Conservation (phyloP, 2,329 filamentous ascomycete genomes). For the Neocatenulostroma microsporum region DNA sequence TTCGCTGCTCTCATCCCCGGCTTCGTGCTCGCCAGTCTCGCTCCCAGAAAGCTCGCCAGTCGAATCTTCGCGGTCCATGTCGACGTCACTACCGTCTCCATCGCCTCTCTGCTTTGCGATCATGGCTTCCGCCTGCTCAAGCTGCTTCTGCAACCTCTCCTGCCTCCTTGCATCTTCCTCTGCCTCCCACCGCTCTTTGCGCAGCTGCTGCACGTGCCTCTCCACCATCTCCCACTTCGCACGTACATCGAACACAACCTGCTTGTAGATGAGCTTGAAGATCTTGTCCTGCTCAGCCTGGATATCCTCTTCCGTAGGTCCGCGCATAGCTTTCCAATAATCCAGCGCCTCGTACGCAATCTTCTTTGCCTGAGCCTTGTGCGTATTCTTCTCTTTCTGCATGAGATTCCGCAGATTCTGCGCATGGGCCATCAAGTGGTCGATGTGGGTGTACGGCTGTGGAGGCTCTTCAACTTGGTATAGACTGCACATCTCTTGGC, state of each 20-base stretch:
- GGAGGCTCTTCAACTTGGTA: slow-evolving; percentile 58
- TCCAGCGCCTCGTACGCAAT: slow-evolving; percentile 71
- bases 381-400: slow-evolving; percentile 70
- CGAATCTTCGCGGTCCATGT: too few species aligned
- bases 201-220: slow-evolving; percentile 50
- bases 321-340: slow-evolving; percentile 65
- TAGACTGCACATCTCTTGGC: slow-evolving; percentile 50
- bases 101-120: slow-evolving; percentile 26
- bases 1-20: too few species aligned
- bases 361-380: slow-evolving; percentile 68
- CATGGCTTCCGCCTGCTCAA: slow-evolving; percentile 25
- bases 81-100: slow-evolving; percentile 16
- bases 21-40: too few species aligned
- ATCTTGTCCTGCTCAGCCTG: slow-evolving; percentile 64
- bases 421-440: slow-evolving; percentile 75
- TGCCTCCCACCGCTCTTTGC: slow-evolving; percentile 52
- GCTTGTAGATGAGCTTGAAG: slow-evolving; percentile 61
- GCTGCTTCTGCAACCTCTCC: slow-evolving; percentile 57
- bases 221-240: slow-evolving; percentile 54
- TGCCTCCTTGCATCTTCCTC: slow-evolving; percentile 62
- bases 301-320: slow-evolving; percentile 71
- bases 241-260: slow-evolving; percentile 58
- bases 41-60: too few species aligned
- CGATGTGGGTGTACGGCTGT: slow-evolving; percentile 75
- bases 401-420: slow-evolving; percentile 67